phyloP scores from a whole-genome alignment of 305 asterid genomes.

The Fraxinus floribunda region DNA sequence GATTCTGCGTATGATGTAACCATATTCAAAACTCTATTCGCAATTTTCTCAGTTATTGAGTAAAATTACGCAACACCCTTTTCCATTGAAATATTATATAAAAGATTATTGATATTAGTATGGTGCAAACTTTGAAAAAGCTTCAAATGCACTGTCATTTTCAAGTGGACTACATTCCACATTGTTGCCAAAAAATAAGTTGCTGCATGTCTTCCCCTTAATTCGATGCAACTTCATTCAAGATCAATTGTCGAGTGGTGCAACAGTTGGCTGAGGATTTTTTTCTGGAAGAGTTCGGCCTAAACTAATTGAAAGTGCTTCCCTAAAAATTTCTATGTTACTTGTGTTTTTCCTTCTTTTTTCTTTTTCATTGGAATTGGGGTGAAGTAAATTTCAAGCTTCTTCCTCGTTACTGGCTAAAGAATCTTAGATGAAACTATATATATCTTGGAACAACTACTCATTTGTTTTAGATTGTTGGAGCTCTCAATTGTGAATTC shows the following conservation, averaged over 20 bases:
- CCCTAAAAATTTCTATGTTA: not conserved
- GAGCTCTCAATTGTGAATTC: not conserved
- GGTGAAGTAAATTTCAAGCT: not conserved
- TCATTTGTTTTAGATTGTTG: not conserved
- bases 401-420: not conserved
- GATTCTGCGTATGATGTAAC: slow-evolving; percentile 21
- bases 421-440: not conserved
- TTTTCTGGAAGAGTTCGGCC: not conserved
- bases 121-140: not conserved
- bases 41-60: slow-evolving; percentile 16
- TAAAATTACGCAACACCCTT: not conserved
- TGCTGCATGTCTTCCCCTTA: not conserved
- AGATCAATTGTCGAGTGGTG: not conserved
- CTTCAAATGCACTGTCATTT: not conserved
- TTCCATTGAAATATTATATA: not conserved
- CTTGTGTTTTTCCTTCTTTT: not conserved
- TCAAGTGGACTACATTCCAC: not conserved
- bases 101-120: not conserved
- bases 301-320: not conserved
- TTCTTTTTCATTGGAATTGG: not conserved
- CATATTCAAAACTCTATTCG: not conserved
- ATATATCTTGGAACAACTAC: not conserved
- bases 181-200: not conserved
- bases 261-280: not conserved
- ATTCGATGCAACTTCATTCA: not conserved